Percentiles rank a stretch among this genome's conserved stretches.
These are phyloP conservation scores for Kuraishia hungarica DNA, from an alignment of 805 yeast genomes.

Conservation along the genomic window DNA sequence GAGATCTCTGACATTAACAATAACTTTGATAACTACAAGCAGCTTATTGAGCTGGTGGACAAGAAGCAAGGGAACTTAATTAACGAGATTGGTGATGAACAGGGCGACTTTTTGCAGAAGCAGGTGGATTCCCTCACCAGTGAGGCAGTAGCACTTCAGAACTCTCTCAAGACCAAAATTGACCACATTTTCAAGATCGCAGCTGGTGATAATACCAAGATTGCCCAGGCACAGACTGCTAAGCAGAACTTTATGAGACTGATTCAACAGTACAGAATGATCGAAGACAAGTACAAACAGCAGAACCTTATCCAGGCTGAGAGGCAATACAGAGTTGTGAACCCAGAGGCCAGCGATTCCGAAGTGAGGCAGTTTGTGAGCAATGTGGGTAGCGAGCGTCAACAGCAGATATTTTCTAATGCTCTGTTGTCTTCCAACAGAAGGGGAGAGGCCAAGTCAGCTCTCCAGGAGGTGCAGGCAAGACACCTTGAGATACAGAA, in stretches of 20 bases:
- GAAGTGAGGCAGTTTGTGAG: slow-evolving; percentile 83
- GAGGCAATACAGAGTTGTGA: slow-evolving; percentile 85
- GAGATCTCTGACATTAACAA: slow-evolving; percentile 61
- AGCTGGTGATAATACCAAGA: slow-evolving; percentile 67
- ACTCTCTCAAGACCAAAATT: slow-evolving; percentile 65
- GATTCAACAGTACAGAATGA: slow-evolving; percentile 78
- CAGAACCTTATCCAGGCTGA: slow-evolving; percentile 82
- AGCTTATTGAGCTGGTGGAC: slow-evolving; percentile 60
- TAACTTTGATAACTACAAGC: slow-evolving; percentile 62
- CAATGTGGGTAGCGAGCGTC: slow-evolving; percentile 51
- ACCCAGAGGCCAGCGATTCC: slow-evolving; percentile 74
- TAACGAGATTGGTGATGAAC: slow-evolving; percentile 65
- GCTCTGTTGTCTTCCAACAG: slow-evolving; percentile 82
- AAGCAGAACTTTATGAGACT: slow-evolving; percentile 78
- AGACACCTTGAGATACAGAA: slow-evolving; percentile 93
- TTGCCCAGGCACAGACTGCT: slow-evolving; percentile 83
- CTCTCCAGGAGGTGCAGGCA: slow-evolving; percentile 89
- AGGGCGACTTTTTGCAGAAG: slow-evolving; percentile 57
- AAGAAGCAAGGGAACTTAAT: slow-evolving; percentile 61
- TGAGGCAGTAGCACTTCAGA: slow-evolving; percentile 75
- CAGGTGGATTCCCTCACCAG: slow-evolving; percentile 71
- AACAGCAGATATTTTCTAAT: slow-evolving; percentile 86
- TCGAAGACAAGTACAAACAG: slow-evolving; percentile 81
- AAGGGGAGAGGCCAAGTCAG: slow-evolving; percentile 92
- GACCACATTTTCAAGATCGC: slow-evolving; percentile 68